Base-by-base conservation (phyloP, 345 rosid genomes). In the Ceriops decandra region DNA sequence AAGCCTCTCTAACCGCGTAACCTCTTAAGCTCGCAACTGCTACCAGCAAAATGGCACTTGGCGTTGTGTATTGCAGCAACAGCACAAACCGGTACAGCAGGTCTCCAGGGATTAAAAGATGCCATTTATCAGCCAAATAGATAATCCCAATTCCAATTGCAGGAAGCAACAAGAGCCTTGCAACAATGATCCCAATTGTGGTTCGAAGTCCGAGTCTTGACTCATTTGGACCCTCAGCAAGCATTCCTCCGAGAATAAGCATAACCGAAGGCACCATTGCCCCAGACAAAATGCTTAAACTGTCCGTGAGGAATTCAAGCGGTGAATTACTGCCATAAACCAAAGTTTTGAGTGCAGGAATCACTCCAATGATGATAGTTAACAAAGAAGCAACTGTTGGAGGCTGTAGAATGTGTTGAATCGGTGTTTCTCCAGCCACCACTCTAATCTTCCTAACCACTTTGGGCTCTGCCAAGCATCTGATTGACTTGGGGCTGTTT, bases 211-310 rank as follows among this genome's bases (percentile, higher is more conserved):
- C 99, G 17, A 95, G 89, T 20, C 76, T 77, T 1, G 99, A 89
- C 11, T 91, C 91, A 7, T 80, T 88, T 33, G 99, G 99, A 60
- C 99, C 99, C 74, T 95, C 96, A 0, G 97, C 81, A 46, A 95
- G 86, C 93, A 91, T 90, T 49, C 99, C 99, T 17, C 99, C 96
- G 20, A 95, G 99, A 4, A 95, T 77, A 66, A 95, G 97, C 99
- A 91, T 91, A 75, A 91, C 99, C 1, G 99, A 95, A 1, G 99
- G 97, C 68, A 95, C 99, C 90, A 81, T 85, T 27, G 97, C 99
- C 1, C 87, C 89, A 0, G 81, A 97, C 80, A 95, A 62, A 67
- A 95, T 95, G 72, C 86, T 80, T 60, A 95, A 80, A 75, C 97
- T 95, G 77, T 91, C 97, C 0, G 95, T 95, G 33, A 91, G 0